Percentiles rank a stretch among this genome's conserved stretches.
Evolutionary conservation across 148 eudicot genomes (phyloP).

Genomic region (Chenopodium berlandieri): DNA sequence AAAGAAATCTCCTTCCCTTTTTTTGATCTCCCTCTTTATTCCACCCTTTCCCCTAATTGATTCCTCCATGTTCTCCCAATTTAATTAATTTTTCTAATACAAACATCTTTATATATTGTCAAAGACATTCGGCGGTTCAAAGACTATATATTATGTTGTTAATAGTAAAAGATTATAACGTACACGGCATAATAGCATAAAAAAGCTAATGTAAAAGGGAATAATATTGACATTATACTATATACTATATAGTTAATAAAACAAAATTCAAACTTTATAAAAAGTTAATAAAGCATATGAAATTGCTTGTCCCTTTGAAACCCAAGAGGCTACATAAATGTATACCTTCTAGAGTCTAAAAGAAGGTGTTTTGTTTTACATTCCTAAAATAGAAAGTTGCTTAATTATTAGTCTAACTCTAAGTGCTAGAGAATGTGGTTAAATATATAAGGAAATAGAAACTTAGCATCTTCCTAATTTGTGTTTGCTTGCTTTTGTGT

Average conservation of each 20-base stretch:
- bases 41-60: slow-evolving; percentile 9
- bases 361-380: neutral
- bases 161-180: slow-evolving; percentile 16
- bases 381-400: slow-evolving; percentile 17
- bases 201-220: slow-evolving; percentile 1
- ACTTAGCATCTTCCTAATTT: slow-evolving; percentile 17
- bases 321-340: slow-evolving; percentile 6
- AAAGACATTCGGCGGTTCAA: slow-evolving; percentile 10
- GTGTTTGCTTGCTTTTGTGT: slow-evolving; percentile 11
- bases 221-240: neutral
- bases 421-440: slow-evolving; percentile 9
- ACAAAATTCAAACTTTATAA: slow-evolving; percentile 1
- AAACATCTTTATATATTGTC: neutral
- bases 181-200: slow-evolving; percentile 15
- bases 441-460: neutral
- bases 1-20: neutral
- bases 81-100: neutral
- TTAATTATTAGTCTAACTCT: slow-evolving; percentile 7
- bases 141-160: slow-evolving; percentile 1
- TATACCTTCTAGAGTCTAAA: neutral
- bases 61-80: neutral
- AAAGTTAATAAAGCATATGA: slow-evolving; percentile 12
- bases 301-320: slow-evolving; percentile 22
- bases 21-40: neutral
- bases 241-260: neutral